Evolutionary conservation across 164 flowering plant genomes (phyloP).

Genomic region (Buxus sempervirens): DNA sequence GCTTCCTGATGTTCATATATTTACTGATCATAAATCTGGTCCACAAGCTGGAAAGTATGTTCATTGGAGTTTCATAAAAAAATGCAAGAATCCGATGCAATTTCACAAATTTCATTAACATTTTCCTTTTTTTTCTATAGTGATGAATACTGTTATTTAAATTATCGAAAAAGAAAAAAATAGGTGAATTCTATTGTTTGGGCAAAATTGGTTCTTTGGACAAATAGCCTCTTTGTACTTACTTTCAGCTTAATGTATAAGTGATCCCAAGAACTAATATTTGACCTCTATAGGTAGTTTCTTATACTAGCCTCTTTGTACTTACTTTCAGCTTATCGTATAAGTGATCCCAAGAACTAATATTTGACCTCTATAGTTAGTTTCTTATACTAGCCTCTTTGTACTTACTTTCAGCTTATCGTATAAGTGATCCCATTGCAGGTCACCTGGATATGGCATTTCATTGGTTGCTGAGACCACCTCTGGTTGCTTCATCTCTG

Average conservation of each 20-base stretch:
- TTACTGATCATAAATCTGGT: slow-evolving; percentile 57
- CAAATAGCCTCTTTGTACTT: no score
- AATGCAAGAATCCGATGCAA: no score
- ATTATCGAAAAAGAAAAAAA: no score
- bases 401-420: neutral
- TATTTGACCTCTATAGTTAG: no score
- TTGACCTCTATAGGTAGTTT: neutral
- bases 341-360: no score
- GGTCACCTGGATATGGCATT: slow-evolving; percentile 95
- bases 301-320: neutral
- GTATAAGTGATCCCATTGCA: slow-evolving; percentile 21
- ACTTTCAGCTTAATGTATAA: no score
- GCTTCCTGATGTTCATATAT: slow-evolving; percentile 70
- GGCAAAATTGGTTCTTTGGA: neutral
- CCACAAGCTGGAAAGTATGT: slow-evolving; percentile 75
- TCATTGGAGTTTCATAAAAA: no score
- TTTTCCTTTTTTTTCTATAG: no score
- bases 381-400: neutral
- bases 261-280: neutral
- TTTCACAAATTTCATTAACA: no score
- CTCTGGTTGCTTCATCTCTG: slow-evolving; percentile 73
- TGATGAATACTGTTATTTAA: no score
- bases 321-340: neutral
- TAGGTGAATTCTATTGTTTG: no score
- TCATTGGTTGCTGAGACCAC: slow-evolving; percentile 89